These are phyloP conservation scores for Phlyctochytrium arcticum DNA, from an alignment of 192 early-diverging fungal species.

Conservation along the genomic window DNA sequence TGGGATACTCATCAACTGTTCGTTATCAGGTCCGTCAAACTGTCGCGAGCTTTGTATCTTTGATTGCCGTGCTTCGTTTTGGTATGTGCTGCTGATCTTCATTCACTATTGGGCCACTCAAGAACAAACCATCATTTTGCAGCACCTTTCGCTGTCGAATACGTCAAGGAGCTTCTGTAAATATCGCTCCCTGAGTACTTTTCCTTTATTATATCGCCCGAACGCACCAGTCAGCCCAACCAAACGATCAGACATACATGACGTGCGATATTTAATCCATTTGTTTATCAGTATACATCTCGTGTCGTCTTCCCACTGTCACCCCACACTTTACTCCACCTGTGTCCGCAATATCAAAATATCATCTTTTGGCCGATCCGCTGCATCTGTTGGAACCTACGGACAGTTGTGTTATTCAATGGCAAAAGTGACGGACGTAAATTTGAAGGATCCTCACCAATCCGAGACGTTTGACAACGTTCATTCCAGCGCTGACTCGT, in stretches of 20 bases:
- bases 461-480: conserved; percentile 76
- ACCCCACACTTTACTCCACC: too few relatives aligned
- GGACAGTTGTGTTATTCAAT: not conserved
- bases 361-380: conserved; percentile 42
- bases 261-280: too few relatives aligned
- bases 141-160: conserved; percentile 18
- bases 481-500: conserved; percentile 75
- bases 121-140: not conserved
- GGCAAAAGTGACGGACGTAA: not conserved
- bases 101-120: not conserved
- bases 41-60: not conserved
- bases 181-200: too few relatives aligned
- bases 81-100: not conserved
- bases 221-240: too few relatives aligned
- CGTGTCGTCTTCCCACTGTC: too few relatives aligned
- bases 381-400: conserved; percentile 39
- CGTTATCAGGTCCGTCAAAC: not conserved
- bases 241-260: too few relatives aligned
- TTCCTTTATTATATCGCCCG: too few relatives aligned
- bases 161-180: conserved; percentile 18
- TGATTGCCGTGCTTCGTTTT: not conserved
- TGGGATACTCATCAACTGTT: too few relatives aligned
- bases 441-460: conserved; percentile 36
- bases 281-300: too few relatives aligned
- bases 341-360: conserved; percentile 26